phyloP scores from a whole-genome alignment of 768 basidiomycete genomes.

The Naganishia kalamii region DNA sequence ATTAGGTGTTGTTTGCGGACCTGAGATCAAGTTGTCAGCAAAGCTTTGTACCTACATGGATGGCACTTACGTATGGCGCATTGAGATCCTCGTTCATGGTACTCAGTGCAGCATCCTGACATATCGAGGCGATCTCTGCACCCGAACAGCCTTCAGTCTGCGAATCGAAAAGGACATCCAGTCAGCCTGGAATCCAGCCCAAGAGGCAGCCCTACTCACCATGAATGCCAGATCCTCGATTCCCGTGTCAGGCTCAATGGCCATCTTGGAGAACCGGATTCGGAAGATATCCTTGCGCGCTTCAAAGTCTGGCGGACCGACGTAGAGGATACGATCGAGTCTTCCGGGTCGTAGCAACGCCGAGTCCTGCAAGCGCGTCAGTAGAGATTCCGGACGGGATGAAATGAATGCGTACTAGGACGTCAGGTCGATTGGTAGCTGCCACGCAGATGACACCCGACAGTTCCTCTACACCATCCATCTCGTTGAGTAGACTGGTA shows the following conservation, averaged over 20 bases:
- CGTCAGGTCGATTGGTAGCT: slow-evolving; percentile 91
- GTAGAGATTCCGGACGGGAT: background rate
- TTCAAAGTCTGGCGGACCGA: slow-evolving; percentile 77
- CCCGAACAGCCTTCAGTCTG: slow-evolving; percentile 95
- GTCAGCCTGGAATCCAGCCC: background rate
- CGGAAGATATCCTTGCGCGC: slow-evolving; percentile 78
- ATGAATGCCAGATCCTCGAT: slow-evolving; percentile 61
- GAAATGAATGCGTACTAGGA: slow-evolving; percentile 57
- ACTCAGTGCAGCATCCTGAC: slow-evolving; percentile 88
- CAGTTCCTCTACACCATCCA: slow-evolving; percentile 96
- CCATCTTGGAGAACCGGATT: slow-evolving; percentile 74
- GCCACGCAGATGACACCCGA: slow-evolving; percentile 91
- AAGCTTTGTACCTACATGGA: background rate
- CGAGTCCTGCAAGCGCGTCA: slow-evolving; percentile 60
- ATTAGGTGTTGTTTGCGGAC: slow-evolving; percentile 69
- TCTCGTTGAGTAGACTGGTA: slow-evolving; percentile 88
- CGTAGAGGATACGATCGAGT: slow-evolving; percentile 86
- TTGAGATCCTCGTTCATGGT: slow-evolving; percentile 85
- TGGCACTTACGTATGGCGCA: slow-evolving; percentile 60
- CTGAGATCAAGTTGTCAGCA: slow-evolving; percentile 48
- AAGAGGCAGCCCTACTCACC: slow-evolving; percentile 48
- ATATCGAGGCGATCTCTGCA: slow-evolving; percentile 82
- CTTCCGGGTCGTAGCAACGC: slow-evolving; percentile 92
- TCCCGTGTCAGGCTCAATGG: slow-evolving; percentile 64
- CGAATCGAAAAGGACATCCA: background rate